Evolutionary conservation across 352 stramenopile genomes (phyloP).

Genomic region (Aphanomyces invadans): DNA sequence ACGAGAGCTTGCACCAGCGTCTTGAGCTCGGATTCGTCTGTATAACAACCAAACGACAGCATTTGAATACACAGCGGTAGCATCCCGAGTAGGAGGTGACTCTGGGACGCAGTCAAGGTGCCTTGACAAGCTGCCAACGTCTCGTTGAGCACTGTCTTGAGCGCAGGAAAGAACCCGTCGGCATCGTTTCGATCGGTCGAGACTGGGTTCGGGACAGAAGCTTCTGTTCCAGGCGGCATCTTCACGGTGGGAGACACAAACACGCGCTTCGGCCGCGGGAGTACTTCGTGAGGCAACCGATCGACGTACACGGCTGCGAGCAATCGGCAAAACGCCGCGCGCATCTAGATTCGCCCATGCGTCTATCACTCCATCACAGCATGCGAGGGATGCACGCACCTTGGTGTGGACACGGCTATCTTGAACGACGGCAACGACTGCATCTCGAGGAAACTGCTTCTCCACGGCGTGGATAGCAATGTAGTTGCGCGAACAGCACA

Average conservation of each 20-base stretch:
- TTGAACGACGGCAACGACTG: not conserved
- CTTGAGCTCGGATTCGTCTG: not conserved
- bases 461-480: not conserved
- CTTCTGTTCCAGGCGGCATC: not conserved
- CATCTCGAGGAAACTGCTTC: not conserved
- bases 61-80: not conserved
- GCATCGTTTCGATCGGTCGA: not conserved
- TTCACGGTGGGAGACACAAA: not conserved
- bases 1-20: not conserved
- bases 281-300: not conserved
- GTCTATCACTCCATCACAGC: not conserved
- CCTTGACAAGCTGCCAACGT: not conserved
- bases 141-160: not conserved
- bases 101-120: not conserved
- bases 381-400: not conserved
- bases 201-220: not conserved
- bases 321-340: not conserved
- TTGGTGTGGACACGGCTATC: not conserved
- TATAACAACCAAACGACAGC: not conserved
- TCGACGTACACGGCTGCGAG: slow-evolving; percentile 2
- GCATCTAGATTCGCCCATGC: slow-evolving; percentile 1
- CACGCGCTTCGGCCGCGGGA: not conserved
- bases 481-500: slow-evolving; percentile 2
- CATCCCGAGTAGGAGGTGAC: not conserved
- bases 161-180: not conserved